These are phyloP conservation scores for Borealophlyctis nickersoniae DNA, from an alignment of 192 early-diverging fungal genomes.

Conservation along the genomic window DNA sequence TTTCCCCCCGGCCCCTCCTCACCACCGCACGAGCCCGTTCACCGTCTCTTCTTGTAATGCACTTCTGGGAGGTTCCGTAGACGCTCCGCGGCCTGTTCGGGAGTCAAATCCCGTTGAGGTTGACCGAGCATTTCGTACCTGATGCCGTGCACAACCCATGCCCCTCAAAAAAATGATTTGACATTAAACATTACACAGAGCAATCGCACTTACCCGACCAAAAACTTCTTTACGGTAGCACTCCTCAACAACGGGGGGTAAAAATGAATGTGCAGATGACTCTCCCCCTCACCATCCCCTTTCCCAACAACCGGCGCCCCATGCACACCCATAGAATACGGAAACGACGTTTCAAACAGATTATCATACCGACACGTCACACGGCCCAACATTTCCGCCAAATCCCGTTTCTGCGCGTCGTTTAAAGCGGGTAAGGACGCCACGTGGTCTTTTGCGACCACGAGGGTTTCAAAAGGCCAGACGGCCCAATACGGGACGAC, in stretches of 20 bases:
- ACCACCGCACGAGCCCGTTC: too few species aligned
- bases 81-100: conserved; percentile 83
- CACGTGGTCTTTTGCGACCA: conserved; percentile 69
- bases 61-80: conserved; percentile 54
- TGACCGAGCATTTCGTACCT: conserved; percentile 93
- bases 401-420: conserved; percentile 50
- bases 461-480: conserved; percentile 95
- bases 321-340: conserved; percentile 96
- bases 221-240: conserved; percentile 89
- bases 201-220: conserved; percentile 74
- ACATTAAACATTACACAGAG: conserved; percentile 5
- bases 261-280: conserved; percentile 91
- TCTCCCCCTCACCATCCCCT: conserved; percentile 45
- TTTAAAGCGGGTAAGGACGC: conserved; percentile 37
- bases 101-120: conserved; percentile 89
- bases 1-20: too few species aligned
- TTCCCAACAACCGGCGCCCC: conserved; percentile 68
- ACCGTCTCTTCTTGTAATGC: conserved; percentile 50
- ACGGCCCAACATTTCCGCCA: conserved; percentile 72
- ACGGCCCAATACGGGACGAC: conserved; percentile 95
- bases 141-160: neutral
- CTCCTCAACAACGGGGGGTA: conserved; percentile 91
- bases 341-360: conserved; percentile 85
- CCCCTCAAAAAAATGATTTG: neutral
- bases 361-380: conserved; percentile 91